Conservation (phyloP, 495 filamentous ascomycete species). For the Penicillium bialowiezense region DNA sequence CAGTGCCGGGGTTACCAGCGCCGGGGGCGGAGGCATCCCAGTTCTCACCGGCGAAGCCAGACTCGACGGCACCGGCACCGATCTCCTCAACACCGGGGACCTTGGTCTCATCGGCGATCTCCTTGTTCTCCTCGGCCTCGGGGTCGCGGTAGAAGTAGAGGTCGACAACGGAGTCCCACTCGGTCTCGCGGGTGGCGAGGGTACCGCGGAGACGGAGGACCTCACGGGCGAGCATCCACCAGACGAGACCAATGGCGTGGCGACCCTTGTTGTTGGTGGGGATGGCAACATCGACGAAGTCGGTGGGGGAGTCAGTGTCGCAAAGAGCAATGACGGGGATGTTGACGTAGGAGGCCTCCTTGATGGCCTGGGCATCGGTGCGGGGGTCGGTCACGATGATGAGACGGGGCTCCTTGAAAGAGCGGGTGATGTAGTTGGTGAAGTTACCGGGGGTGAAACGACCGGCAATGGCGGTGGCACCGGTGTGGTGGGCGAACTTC, state of each 20-base stretch:
- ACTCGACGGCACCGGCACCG: constrained; percentile 72
- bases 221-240: constrained; percentile 99
- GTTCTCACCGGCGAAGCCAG: constrained; percentile 68
- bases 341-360: constrained; percentile 99
- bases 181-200: constrained; percentile 85
- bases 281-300: constrained; percentile 99
- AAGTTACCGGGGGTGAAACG: constrained; percentile 99
- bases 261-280: constrained; percentile 99
- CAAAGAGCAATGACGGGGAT: constrained; percentile 98
- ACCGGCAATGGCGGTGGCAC: constrained; percentile 95
- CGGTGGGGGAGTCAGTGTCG: constrained; percentile 98
- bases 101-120: constrained; percentile 67
- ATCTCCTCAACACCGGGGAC: constrained; percentile 79
- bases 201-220: constrained; percentile 97
- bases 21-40: constrained; percentile 57
- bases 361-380: constrained; percentile 99
- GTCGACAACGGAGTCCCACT: constrained; percentile 99
- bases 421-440: constrained; percentile 99
- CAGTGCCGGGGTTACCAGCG: constrained; percentile 55
- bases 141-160: constrained; percentile 99
- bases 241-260: constrained; percentile 95
- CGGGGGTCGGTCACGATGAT: constrained; percentile 99
- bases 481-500: constrained; percentile 97
- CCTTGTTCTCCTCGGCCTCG: constrained; percentile 96
- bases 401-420: constrained; percentile 99